Percentiles rank a stretch among this genome's conserved stretches.
Conservation (phyloP, 441 rosid species). For the Isatis lusitanica region DNA sequence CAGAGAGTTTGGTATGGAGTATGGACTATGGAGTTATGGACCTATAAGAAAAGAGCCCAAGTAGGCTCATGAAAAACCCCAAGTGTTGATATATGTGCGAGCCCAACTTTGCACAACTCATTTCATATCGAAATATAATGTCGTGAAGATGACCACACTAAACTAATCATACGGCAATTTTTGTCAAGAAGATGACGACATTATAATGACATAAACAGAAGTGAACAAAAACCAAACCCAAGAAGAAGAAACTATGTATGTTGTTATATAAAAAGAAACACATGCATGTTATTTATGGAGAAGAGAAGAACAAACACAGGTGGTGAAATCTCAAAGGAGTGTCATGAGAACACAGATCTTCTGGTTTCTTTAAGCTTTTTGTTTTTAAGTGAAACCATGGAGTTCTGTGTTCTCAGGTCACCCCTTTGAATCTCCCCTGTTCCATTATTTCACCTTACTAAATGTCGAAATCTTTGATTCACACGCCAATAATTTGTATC, state of each 20-base stretch:
- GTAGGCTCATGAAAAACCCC: background rate
- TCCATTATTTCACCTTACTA: background rate
- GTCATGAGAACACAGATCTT: slow-evolving; percentile 31
- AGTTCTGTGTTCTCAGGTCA: slow-evolving; percentile 38
- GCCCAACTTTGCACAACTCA: background rate
- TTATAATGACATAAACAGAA: slow-evolving; percentile 12
- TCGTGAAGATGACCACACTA: slow-evolving; percentile 10
- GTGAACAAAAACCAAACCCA: slow-evolving; percentile 2
- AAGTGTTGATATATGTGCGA: background rate
- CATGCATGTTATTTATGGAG: background rate
- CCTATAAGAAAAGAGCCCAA: background rate
- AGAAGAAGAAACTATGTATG: background rate
- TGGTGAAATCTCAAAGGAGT: slow-evolving; percentile 28
- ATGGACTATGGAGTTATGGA: background rate
- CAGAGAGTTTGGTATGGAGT: background rate
- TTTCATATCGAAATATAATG: background rate
- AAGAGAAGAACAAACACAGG: slow-evolving; percentile 12
- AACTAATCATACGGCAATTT: no score
- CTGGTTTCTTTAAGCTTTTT: slow-evolving; percentile 1
- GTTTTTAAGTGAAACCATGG: background rate
- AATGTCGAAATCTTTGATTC: background rate
- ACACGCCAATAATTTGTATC: no score
- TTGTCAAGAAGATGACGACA: slow-evolving; percentile 27
- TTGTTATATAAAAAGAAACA: background rate
- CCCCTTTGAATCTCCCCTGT: slow-evolving; percentile 32